Conservation (phyloP, 345 rosid genomes). For the Moricandia moricandioides region DNA sequence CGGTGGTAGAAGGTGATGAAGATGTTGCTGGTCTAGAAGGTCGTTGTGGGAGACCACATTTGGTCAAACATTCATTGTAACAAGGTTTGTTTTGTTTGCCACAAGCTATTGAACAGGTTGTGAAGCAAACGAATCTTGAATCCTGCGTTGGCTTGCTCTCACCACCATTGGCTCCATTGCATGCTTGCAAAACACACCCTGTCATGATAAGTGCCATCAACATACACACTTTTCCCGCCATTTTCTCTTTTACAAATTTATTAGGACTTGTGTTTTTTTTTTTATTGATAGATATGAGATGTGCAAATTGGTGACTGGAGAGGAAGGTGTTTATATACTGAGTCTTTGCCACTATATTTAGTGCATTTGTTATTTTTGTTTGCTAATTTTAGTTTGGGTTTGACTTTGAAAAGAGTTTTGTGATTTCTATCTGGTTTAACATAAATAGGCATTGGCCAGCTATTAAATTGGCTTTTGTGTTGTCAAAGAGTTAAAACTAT, state of each 20-base stretch:
- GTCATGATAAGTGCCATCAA: conserved; percentile 19
- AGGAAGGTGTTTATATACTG: background rate
- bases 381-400: background rate
- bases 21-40: background rate
- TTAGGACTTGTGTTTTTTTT: background rate
- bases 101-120: conserved; percentile 23
- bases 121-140: conserved; percentile 17
- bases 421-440: background rate
- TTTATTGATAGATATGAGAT: background rate
- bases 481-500: background rate
- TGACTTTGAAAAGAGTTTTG: background rate
- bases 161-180: conserved; percentile 11
- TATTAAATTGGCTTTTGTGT: background rate
- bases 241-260: background rate
- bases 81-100: conserved; percentile 29
- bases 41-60: conserved; percentile 25
- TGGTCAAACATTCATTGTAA: conserved; percentile 21
- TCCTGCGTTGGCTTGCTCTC: background rate
- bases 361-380: background rate
- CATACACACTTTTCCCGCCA: conserved; percentile 18
- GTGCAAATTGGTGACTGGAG: background rate
- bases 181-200: conserved; percentile 23
- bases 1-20: background rate
- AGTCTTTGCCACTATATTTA: conserved; percentile 8
- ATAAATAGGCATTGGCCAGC: background rate